Percentiles rank a stretch among this genome's conserved stretches.
These are phyloP conservation scores for Rhazya stricta DNA, from an alignment of 257 asterid species.

Conservation along the genomic window DNA sequence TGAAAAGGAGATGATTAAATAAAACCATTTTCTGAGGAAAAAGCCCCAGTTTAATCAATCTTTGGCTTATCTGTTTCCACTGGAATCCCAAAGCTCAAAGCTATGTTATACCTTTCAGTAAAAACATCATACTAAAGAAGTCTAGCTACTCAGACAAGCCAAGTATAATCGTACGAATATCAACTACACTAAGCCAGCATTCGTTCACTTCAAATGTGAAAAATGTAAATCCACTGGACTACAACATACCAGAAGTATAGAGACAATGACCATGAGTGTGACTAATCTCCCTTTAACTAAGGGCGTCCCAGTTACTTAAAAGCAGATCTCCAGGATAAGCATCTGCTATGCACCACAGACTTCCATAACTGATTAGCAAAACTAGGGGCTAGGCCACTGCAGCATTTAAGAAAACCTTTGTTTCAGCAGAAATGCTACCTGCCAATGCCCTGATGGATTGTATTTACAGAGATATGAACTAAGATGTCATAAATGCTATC, in stretches of 20 bases:
- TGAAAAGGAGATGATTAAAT: constrained; percentile 5
- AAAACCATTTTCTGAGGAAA: neutral
- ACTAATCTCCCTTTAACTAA: neutral
- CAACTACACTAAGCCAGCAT: neutral
- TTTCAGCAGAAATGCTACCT: neutral
- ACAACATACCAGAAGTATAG: neutral
- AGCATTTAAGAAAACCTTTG: neutral
- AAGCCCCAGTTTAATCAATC: constrained; percentile 4
- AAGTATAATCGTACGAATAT: neutral
- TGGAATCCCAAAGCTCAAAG: constrained; percentile 1
- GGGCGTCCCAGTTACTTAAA: neutral
- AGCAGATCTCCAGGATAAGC: neutral
- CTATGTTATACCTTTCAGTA: neutral
- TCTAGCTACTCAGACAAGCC: neutral
- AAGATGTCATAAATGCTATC: neutral
- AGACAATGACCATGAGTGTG: neutral
- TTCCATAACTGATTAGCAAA: neutral
- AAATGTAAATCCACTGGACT: neutral
- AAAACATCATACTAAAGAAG: neutral
- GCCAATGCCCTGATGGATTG: neutral
- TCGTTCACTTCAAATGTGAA: neutral
- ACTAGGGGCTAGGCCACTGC: neutral
- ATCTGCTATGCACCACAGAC: neutral
- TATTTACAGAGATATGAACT: neutral
- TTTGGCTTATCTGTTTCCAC: constrained; percentile 15